Base-by-base conservation (phyloP, 2,329 filamentous ascomycete genomes). In the Didymella glomerata region DNA sequence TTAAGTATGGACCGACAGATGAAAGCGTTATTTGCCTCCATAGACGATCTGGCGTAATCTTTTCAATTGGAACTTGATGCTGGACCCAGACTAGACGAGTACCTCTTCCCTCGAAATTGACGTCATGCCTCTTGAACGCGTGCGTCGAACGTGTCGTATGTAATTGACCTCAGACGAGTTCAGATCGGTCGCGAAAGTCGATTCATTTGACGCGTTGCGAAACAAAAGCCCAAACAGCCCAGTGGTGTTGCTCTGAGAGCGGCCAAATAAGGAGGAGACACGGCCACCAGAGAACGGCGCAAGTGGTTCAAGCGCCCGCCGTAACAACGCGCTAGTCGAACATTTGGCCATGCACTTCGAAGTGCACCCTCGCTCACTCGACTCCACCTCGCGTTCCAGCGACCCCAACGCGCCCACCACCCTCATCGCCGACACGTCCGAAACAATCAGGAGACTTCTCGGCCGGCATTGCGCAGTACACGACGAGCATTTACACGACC, bases 361-460 rank as follows among this genome's bases (percentile, higher is more conserved):
- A 49, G 42, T 44, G 48, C 45, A 51, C 46, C 47, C 28, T 50
- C 55, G 45, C 63, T 53, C 61, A 55, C 57, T 57, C 48, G 40
- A 45, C 61, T 50, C 51, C 40, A 49, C 55, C 41, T 54, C 38
- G 36, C 50, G 52, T 57, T 48, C 45, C 54, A 25, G 52, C 60
- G 27, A 54, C 44, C 28, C 38, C 58, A 51, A 69, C 71, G 68
- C 70, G 68, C 63, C 55, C 59, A 50, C 61, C 57, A 59, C 53
- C 54, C 24, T 48, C 70, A 68, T 69, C 67, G 54, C 41, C 49
- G 25, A 55, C 57, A 48, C 49, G 41, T 41, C 50, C n/a, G 57
- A 25, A 25, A 42, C 38, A 47, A 62, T 58, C 41, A 18, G 28
- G 22, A 53, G 57, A 42, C 48, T 47, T 41, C 24, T 38, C 52